Evolutionary conservation across 2,329 filamentous ascomycete species (phyloP).

Genomic region (Trichocomaceae sp.): DNA sequence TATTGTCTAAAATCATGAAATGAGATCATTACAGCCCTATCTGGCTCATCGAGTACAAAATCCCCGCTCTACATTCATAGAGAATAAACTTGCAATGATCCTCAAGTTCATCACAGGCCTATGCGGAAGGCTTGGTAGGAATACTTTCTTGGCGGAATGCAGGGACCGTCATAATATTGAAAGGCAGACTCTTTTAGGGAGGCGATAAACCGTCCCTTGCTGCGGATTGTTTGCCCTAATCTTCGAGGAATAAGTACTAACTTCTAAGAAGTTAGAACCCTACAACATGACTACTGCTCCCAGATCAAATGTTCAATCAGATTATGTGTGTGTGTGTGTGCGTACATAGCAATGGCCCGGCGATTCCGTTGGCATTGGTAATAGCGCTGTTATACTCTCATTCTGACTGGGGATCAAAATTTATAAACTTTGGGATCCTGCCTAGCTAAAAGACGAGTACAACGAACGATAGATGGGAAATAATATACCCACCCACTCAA

Average conservation of each 20-base stretch:
- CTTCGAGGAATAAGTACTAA: not conserved
- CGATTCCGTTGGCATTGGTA: not conserved
- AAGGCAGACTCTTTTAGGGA: not conserved
- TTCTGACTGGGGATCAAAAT: not conserved
- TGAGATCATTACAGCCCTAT: not conserved
- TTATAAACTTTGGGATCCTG: not conserved
- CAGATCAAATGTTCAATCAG: too few relatives aligned
- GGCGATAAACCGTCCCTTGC: conserved; percentile 9
- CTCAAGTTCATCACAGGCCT: not conserved
- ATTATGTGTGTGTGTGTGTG: too few relatives aligned
- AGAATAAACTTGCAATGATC: not conserved
- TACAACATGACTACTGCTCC: too few relatives aligned
- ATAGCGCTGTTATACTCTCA: not conserved
- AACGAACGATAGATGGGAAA: not conserved
- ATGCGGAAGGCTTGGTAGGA: not conserved
- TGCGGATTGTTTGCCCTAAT: conserved; percentile 5
- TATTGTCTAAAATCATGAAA: conserved; percentile 1
- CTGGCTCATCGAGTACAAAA: not conserved
- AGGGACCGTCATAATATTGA: conserved; percentile 6
- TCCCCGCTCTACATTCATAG: not conserved
- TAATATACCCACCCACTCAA: not conserved
- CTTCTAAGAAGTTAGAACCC: not conserved
- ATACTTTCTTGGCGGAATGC: conserved; percentile 13
- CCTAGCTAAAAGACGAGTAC: not conserved
- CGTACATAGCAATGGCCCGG: too few relatives aligned